phyloP scores from a whole-genome alignment of 495 filamentous ascomycete species.

The Rusavskia elegans region DNA sequence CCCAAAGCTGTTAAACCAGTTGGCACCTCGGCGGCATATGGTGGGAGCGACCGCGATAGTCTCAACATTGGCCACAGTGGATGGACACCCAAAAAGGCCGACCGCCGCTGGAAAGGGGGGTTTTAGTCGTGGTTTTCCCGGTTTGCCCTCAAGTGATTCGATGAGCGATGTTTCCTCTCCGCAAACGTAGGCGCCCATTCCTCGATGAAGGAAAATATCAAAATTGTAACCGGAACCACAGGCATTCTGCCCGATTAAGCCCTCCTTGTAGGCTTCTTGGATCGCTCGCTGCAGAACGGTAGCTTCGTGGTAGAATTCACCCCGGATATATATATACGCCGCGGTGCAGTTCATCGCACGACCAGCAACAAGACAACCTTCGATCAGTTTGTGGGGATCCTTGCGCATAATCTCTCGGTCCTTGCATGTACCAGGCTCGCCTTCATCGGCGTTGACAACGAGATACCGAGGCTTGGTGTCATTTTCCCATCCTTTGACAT shows the following conservation, averaged over 20 bases:
- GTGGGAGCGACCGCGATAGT: constrained; percentile 91
- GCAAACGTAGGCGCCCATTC: constrained; percentile 94
- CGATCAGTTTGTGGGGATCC: constrained; percentile 95
- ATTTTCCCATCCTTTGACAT: constrained; percentile 98
- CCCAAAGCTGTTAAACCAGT: constrained; percentile 85
- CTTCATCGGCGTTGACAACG: constrained; percentile 96
- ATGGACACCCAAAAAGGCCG: constrained; percentile 93
- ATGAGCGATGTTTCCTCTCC: constrained; percentile 97
- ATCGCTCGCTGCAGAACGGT: constrained; percentile 87
- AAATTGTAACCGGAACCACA: constrained; percentile 96
- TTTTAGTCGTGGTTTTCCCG: constrained; percentile 95
- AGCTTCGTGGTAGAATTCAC: constrained; percentile 96
- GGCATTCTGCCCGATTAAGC: constrained; percentile 93
- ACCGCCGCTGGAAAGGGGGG: constrained; percentile 95
- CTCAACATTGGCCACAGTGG: constrained; percentile 96
- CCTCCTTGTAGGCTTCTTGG: constrained; percentile 89
- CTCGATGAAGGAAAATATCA: constrained; percentile 90
- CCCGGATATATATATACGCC: constrained; percentile 98
- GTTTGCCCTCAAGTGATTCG: constrained; percentile 95
- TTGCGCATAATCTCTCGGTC: constrained; percentile 99
- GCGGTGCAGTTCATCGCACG: constrained; percentile 96
- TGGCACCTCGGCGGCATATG: constrained; percentile 81
- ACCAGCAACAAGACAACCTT: constrained; percentile 92
- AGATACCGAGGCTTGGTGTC: constrained; percentile 90
- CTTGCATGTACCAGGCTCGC: constrained; percentile 97